A percentile compares a stretch with the other conserved stretches of the same genome.
phyloP scores from a whole-genome alignment of 2,329 filamentous ascomycete species.

The Colletotrichum sansevieriae region DNA sequence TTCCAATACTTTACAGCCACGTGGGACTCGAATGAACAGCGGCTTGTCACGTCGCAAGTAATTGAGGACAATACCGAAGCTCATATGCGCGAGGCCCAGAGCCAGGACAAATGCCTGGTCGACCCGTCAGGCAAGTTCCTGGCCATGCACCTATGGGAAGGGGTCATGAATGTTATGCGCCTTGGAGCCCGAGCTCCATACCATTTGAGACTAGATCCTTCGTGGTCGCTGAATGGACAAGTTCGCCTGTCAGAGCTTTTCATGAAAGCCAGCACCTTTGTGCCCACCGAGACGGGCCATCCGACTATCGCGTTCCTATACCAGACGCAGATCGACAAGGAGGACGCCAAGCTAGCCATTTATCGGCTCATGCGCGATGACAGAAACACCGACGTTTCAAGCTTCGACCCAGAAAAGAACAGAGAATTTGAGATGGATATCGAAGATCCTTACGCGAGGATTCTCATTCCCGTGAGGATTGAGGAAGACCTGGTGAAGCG shows the following conservation, averaged over 20 bases:
- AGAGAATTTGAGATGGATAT: slow-evolving; percentile 67
- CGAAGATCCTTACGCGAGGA: slow-evolving; percentile 67
- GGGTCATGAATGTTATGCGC: slow-evolving; percentile 68
- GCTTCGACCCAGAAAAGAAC: slow-evolving; percentile 68
- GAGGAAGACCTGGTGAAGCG: slow-evolving; percentile 69
- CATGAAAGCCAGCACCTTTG: slow-evolving; percentile 69
- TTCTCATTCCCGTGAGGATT: slow-evolving; percentile 73
- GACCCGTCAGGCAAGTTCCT: slow-evolving; percentile 79
- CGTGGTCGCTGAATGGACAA: slow-evolving; percentile 59
- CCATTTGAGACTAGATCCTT: slow-evolving; percentile 57
- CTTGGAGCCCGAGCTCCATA: slow-evolving; percentile 61
- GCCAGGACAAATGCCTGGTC: slow-evolving; percentile 84
- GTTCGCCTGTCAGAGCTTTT: slow-evolving; percentile 71
- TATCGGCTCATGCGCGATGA: slow-evolving; percentile 72
- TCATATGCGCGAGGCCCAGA: slow-evolving; percentile 82
- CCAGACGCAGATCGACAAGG: slow-evolving; percentile 64
- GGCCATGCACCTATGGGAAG: slow-evolving; percentile 72
- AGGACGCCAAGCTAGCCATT: slow-evolving; percentile 68
- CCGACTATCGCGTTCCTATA: slow-evolving; percentile 71
- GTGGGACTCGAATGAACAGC: slow-evolving; percentile 75
- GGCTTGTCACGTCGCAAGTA: slow-evolving; percentile 64
- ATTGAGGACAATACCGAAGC: slow-evolving; percentile 69
- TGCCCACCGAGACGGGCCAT: slow-evolving; percentile 70
- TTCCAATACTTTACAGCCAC: slow-evolving; percentile 91
- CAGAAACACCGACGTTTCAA: slow-evolving; percentile 64